Conservation (phyloP, 768 basidiomycete species). For the Leccinum subgranulosum region DNA sequence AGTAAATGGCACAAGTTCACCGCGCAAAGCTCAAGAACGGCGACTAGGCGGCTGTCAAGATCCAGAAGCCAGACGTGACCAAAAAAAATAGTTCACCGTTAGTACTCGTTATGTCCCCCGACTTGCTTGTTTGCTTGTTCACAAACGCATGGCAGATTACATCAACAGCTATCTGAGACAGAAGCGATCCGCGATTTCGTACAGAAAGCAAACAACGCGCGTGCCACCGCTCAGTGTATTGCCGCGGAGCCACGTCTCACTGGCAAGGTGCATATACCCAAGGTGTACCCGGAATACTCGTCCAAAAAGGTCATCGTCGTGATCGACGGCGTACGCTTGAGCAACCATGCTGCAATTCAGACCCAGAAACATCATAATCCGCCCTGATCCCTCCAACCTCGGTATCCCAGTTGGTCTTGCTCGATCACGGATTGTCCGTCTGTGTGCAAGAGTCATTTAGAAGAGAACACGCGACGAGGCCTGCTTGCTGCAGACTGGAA, state of each 20-base stretch:
- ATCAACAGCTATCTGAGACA: constrained; percentile 51
- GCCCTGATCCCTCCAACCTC: constrained; percentile 34
- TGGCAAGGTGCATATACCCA: constrained; percentile 75
- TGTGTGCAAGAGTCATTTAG: constrained; percentile 63
- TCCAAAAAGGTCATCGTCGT: constrained; percentile 80
- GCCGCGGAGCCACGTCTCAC: constrained; percentile 66
- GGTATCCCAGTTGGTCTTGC: constrained; percentile 65
- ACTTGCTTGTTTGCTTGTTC: no score
- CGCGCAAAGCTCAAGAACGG: no score
- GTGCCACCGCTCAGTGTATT: constrained; percentile 56
- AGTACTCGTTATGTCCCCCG: no score
- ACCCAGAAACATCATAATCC: constrained; percentile 76
- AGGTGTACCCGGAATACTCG: constrained; percentile 33
- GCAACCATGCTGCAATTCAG: constrained; percentile 56
- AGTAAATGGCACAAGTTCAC: no score
- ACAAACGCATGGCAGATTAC: not conserved
- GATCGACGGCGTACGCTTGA: constrained; percentile 75
- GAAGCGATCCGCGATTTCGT: constrained; percentile 81
- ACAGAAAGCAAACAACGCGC: constrained; percentile 52
- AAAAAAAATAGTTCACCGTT: no score
- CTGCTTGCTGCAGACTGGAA: no score
- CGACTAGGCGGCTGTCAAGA: no score
- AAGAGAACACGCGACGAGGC: constrained; percentile 79
- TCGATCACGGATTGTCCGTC: constrained; percentile 93
- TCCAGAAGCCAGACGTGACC: no score